Base-by-base conservation (phyloP, 1,284 basidiomycete genomes). In the Boletellus deceptivus region DNA sequence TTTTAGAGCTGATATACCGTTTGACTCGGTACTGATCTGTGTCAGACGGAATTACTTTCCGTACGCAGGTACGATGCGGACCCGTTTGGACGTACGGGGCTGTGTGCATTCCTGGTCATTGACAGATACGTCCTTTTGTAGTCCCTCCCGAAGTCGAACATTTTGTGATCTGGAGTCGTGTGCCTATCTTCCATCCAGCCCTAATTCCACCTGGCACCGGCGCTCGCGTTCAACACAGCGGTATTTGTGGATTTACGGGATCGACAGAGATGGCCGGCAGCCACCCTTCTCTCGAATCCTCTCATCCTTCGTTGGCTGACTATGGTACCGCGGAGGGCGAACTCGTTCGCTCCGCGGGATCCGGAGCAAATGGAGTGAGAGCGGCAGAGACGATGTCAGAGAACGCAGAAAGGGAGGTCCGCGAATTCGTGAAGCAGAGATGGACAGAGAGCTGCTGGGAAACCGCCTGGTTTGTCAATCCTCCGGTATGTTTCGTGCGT, bases 391-490 rank as follows among this genome's bases (percentile, higher is more conserved):
- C 61, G 27, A 67, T 81, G 50, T 73, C 89, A 11, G 60, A 62
- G 38, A 60, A 65, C 40, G 82, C 80, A 11, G 83, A 82, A 5
- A 62, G 57, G 37, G 82, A 87, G 55, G 80, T 89, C 18, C 71
- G 77, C 41, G 69, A 68, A 48, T 91, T 85, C 64, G 77, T 92
- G 27, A 73, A 69, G 63, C 71, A 71, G 40, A 70, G 79, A 44
- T 92, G 89, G 89, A 60, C 60, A 14, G 86, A 86, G 60, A 65
- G 63, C 10, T 76, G 79, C 22, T 92, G 86, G 86, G 89, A 92
- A 68, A 89, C 88, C 0, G 86, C 85, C 3, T 92, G 89, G 89
- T 91, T 90, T 63, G 85, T 90, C 27, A 91, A 91, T 62, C 89
- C 89, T 40, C 86, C 84, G 40, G 89, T 89, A 61, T 68, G 86